Evolutionary conservation across 768 basidiomycete species (phyloP).

Genomic region (Russula sp.): DNA sequence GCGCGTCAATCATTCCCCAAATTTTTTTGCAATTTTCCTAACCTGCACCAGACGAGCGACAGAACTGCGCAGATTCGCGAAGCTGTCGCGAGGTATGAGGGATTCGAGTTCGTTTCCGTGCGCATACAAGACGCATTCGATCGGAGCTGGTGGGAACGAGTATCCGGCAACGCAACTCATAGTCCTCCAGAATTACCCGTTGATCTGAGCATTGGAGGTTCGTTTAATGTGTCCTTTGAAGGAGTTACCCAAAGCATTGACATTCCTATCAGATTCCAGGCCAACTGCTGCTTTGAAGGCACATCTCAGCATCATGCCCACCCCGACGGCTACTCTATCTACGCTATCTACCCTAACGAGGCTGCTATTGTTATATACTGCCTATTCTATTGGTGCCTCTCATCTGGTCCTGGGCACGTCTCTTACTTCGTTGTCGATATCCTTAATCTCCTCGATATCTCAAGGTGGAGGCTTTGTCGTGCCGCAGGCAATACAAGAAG

Average conservation of each 20-base stretch:
- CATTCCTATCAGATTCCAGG: conserved; percentile 11
- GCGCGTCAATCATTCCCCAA: conserved; percentile 34
- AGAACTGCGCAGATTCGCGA: conserved; percentile 44
- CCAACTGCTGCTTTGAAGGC: conserved; percentile 33
- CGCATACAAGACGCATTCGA: conserved; percentile 73
- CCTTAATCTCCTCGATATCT: conserved; percentile 63
- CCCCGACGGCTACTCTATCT: conserved; percentile 57
- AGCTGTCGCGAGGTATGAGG: conserved; percentile 41
- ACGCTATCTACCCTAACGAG: conserved; percentile 55
- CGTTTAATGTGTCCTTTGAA: background rate
- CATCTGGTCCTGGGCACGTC: conserved; percentile 75
- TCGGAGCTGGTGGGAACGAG: conserved; percentile 51
- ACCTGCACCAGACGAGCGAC: conserved; percentile 41
- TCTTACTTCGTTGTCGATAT: conserved; percentile 69
- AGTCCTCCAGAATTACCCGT: conserved; percentile 31
- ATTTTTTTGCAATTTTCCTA: background rate
- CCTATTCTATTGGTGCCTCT: conserved; percentile 50
- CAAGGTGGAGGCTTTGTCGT: conserved; percentile 72
- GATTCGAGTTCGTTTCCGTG: conserved; percentile 52
- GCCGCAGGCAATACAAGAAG: conserved; percentile 61
- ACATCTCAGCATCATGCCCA: conserved; percentile 63
- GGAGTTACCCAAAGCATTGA: conserved; percentile 15
- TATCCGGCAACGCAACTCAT: conserved; percentile 31
- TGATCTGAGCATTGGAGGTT: conserved; percentile 50
- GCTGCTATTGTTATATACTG: conserved; percentile 63